Percentiles rank a stretch among this genome's conserved stretches.
These are phyloP conservation scores for Pythium apleroticum DNA, from an alignment of 352 stramenopile genomes.

Conservation along the genomic window DNA sequence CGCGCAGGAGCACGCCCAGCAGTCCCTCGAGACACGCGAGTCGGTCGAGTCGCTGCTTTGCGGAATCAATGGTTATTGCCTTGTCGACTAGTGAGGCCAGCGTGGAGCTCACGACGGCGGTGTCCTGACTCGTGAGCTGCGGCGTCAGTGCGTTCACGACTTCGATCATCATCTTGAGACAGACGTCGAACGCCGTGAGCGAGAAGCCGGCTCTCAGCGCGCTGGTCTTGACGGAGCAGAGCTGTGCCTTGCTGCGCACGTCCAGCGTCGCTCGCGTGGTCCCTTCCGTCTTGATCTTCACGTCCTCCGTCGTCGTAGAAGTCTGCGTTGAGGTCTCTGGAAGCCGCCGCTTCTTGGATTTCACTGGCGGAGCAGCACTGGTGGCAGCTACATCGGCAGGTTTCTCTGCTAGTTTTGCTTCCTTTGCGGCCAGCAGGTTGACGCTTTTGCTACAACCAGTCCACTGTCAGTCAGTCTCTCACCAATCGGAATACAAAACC, in stretches of 20 bases:
- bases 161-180: conserved; percentile 44
- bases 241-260: conserved; percentile 15
- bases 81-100: conserved; percentile 48
- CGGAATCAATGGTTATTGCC: conserved; percentile 38
- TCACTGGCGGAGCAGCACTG: neutral
- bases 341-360: conserved; percentile 25
- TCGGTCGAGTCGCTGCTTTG: conserved; percentile 40
- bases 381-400: neutral
- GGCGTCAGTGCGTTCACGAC: conserved; percentile 46
- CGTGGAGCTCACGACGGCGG: conserved; percentile 30
- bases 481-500: neutral
- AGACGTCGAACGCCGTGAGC: conserved; percentile 20
- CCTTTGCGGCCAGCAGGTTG: neutral
- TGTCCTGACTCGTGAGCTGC: conserved; percentile 36
- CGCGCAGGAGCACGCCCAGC: conserved; percentile 34
- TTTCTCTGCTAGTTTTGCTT: neutral
- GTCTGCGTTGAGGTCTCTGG: conserved; percentile 1
- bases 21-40: conserved; percentile 52
- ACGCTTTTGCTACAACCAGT: neutral
- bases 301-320: neutral
- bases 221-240: conserved; percentile 8
- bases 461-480: neutral
- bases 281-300: neutral
- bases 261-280: neutral
- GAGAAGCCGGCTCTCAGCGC: conserved; percentile 13